phyloP scores from a whole-genome alignment of 805 yeast species.

The Zygosaccharomyces gambellarensis region DNA sequence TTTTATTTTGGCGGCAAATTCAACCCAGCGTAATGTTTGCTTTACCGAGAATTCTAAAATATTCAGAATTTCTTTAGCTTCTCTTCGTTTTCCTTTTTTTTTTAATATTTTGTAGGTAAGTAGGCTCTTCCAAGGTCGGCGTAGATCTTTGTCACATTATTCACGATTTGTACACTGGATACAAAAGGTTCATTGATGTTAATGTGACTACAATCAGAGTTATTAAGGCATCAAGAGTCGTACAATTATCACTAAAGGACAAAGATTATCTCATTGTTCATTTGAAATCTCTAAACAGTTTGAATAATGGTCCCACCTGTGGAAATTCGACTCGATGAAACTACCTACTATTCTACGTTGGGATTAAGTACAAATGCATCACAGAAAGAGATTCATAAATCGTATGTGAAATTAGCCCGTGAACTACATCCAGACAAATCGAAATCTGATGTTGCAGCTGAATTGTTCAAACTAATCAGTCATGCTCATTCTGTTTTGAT shows the following conservation, averaged over 20 bases:
- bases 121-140: not conserved
- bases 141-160: not conserved
- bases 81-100: not conserved
- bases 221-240: not conserved
- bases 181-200: not conserved
- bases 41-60: not conserved
- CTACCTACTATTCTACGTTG: conserved; percentile 30
- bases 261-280: too few relatives aligned
- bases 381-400: conserved; percentile 53
- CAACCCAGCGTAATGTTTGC: too few relatives aligned
- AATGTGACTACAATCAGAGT: not conserved
- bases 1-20: too few relatives aligned
- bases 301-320: conserved; percentile 8
- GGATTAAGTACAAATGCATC: conserved; percentile 27
- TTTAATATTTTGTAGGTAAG: conserved; percentile 7
- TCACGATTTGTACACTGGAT: not conserved
- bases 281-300: not conserved
- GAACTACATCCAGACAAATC: conserved; percentile 80
- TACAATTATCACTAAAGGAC: not conserved
- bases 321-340: conserved; percentile 24
- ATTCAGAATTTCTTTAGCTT: not conserved
- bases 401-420: conserved; percentile 71
- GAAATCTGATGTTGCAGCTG: conserved; percentile 36
- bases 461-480: conserved; percentile 29
- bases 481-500: conserved; percentile 32